A percentile compares a stretch with the other conserved stretches of the same genome.
Conservation (phyloP, 1,139 yeast genomes). For the Kurtzmaniella quercitrusa region DNA sequence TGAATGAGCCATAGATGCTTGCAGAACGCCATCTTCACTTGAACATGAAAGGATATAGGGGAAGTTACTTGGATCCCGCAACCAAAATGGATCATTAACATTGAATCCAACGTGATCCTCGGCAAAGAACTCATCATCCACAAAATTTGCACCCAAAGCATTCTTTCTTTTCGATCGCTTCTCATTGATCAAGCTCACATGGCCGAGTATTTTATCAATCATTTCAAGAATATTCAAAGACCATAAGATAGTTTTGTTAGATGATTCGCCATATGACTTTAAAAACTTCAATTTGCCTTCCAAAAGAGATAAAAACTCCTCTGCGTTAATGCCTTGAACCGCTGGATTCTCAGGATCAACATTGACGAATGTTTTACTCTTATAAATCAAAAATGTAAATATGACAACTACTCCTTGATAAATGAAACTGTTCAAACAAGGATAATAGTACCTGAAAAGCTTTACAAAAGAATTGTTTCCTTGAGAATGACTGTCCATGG, state of each 20-base stretch:
- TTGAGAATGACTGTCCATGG: slow-evolving; percentile 20
- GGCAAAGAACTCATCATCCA: slow-evolving; percentile 9
- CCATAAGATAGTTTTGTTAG: slow-evolving; percentile 27
- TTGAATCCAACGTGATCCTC: slow-evolving; percentile 25
- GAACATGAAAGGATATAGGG: slow-evolving; percentile 38
- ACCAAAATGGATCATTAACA: slow-evolving; percentile 42
- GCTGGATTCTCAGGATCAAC: slow-evolving; percentile 9
- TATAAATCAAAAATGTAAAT: slow-evolving; percentile 45
- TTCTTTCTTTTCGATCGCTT: slow-evolving; percentile 13
- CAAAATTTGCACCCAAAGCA: slow-evolving; percentile 1
- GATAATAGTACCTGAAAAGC: slow-evolving; percentile 33
- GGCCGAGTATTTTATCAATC: slow-evolving; percentile 28
- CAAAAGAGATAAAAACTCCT: slow-evolving; percentile 20
- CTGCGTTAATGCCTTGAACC: slow-evolving; percentile 9
- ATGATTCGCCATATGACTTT: slow-evolving; percentile 22
- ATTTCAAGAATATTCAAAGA: slow-evolving; percentile 32
- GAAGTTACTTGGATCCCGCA: slow-evolving; percentile 37
- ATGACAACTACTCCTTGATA: slow-evolving; percentile 51
- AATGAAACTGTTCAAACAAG: slow-evolving; percentile 45
- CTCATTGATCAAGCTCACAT: slow-evolving; percentile 24
- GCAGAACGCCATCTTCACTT: slow-evolving; percentile 20
- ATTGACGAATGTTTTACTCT: slow-evolving; percentile 31
- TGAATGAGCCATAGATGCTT: neutral
- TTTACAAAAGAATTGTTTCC: slow-evolving; percentile 18
- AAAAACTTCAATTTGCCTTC: slow-evolving; percentile 19